Percentiles rank a stretch among this genome's conserved stretches.
These are phyloP conservation scores for Magnolia kwangsiensis DNA, from an alignment of 164 flowering plant genomes.

Conservation along the genomic window DNA sequence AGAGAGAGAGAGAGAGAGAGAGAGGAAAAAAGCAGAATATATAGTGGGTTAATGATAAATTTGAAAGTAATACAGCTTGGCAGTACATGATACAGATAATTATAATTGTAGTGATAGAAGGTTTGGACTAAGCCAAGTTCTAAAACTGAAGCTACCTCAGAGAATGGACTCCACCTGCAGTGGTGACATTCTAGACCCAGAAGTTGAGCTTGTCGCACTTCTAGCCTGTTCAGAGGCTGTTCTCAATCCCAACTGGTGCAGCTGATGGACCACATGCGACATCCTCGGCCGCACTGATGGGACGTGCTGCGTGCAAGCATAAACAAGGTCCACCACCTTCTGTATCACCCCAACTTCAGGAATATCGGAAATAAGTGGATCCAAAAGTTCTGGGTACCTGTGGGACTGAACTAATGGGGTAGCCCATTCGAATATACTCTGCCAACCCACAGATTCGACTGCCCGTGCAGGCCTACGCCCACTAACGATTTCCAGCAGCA, in stretches of 20 bases:
- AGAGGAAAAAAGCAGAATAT: no score
- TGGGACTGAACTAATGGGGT: conserved; percentile 91
- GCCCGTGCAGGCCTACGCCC: conserved; percentile 92
- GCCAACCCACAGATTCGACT: conserved; percentile 82
- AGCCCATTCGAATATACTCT: conserved; percentile 94
- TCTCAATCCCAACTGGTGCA: conserved; percentile 56
- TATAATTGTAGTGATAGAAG: neutral
- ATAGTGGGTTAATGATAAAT: no score
- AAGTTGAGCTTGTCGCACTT: conserved; percentile 15
- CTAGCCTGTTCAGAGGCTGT: conserved; percentile 21
- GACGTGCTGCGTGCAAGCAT: conserved; percentile 87
- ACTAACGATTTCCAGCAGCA: conserved; percentile 75
- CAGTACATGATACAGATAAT: no score
- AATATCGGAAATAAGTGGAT: conserved; percentile 61
- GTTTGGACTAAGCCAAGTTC: neutral
- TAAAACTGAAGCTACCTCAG: conserved; percentile 7
- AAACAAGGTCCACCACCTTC: conserved; percentile 90
- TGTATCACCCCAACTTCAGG: conserved; percentile 76
- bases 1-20: no score
- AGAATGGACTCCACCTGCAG: conserved; percentile 13
- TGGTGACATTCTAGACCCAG: conserved; percentile 14
- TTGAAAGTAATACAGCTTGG: no score
- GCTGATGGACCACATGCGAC: conserved; percentile 97
- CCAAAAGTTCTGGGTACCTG: conserved; percentile 68
- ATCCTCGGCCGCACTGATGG: conserved; percentile 93